Evolutionary conservation across 2,329 filamentous ascomycete genomes (phyloP).

Genomic region (Calonectria henricotiae): DNA sequence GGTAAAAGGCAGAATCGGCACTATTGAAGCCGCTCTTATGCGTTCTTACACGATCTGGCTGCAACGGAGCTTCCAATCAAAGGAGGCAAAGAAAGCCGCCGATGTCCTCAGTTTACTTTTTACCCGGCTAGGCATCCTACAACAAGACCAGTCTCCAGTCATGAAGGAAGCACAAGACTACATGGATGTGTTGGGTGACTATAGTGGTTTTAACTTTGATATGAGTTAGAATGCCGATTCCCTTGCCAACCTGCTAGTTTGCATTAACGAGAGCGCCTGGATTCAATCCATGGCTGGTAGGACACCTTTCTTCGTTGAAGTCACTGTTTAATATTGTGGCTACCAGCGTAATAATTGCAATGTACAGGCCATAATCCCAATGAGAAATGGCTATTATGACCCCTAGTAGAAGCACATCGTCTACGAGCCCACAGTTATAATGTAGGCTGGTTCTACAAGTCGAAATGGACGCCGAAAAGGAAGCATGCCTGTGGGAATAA

Average conservation of each 20-base stretch:
- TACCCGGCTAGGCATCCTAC: neutral
- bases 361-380: too few species aligned
- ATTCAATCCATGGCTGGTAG: too few species aligned
- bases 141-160: neutral
- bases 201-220: neutral
- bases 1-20: neutral
- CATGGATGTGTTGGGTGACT: slow-evolving; percentile 9
- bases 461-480: too few species aligned
- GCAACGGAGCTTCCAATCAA: slow-evolving; percentile 20
- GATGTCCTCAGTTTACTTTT: slow-evolving; percentile 26
- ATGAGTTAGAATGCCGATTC: neutral
- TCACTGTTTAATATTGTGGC: too few species aligned
- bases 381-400: too few species aligned
- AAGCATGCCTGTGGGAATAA: neutral
- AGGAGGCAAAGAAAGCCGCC: slow-evolving; percentile 28
- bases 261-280: too few species aligned
- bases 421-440: too few species aligned
- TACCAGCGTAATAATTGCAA: too few species aligned
- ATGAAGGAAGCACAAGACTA: neutral
- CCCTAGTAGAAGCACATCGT: too few species aligned
- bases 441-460: too few species aligned
- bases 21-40: slow-evolving; percentile 17
- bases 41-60: slow-evolving; percentile 29
- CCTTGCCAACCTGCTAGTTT: neutral
- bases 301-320: too few species aligned